These are phyloP conservation scores for Heliocybe sulcata DNA, from an alignment of 1,284 basidiomycete genomes.

Conservation along the genomic window DNA sequence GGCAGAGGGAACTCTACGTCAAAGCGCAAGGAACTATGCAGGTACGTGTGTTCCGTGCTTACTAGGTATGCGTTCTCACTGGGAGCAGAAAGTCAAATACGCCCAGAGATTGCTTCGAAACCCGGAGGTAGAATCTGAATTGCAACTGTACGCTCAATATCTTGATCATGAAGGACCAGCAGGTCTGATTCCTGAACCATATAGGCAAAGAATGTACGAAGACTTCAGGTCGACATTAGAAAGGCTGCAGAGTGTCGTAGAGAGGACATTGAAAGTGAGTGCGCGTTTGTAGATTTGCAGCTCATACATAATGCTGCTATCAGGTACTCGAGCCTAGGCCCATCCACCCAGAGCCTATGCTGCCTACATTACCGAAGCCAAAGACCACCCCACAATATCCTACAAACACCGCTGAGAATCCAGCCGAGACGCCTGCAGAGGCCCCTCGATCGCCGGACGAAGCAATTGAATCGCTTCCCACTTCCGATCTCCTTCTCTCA, in stretches of 20 bases:
- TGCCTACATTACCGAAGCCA: neutral
- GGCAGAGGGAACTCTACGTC: slow-evolving; percentile 40
- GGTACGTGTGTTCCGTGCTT: slow-evolving; percentile 26
- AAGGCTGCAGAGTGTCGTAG: slow-evolving; percentile 41
- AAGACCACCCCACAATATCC: slow-evolving; percentile 17
- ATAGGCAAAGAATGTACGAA: slow-evolving; percentile 12
- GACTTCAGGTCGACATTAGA: slow-evolving; percentile 44
- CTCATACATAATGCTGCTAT: slow-evolving; percentile 3
- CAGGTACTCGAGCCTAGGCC: slow-evolving; percentile 17
- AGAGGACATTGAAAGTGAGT: slow-evolving; percentile 40
- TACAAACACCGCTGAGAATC: slow-evolving; percentile 24
- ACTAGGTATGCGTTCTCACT: neutral
- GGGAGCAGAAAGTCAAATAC: slow-evolving; percentile 54
- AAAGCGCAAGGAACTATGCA: slow-evolving; percentile 50
- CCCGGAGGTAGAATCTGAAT: slow-evolving; percentile 38
- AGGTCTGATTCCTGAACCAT: no score
- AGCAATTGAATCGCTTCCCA: slow-evolving; percentile 8
- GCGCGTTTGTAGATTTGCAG: neutral
- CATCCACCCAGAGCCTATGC: neutral
- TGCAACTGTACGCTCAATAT: slow-evolving; percentile 32
- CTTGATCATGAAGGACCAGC: no score
- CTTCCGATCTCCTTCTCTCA: slow-evolving; percentile 25
- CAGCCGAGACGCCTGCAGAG: slow-evolving; percentile 5
- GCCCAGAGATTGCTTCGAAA: slow-evolving; percentile 51
- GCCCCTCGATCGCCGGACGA: slow-evolving; percentile 11